Evolutionary conservation across 768 basidiomycete species (phyloP), one percentile per base, ranked within the genome.

Genomic region (Rhodotorula diobovata): DNA sequence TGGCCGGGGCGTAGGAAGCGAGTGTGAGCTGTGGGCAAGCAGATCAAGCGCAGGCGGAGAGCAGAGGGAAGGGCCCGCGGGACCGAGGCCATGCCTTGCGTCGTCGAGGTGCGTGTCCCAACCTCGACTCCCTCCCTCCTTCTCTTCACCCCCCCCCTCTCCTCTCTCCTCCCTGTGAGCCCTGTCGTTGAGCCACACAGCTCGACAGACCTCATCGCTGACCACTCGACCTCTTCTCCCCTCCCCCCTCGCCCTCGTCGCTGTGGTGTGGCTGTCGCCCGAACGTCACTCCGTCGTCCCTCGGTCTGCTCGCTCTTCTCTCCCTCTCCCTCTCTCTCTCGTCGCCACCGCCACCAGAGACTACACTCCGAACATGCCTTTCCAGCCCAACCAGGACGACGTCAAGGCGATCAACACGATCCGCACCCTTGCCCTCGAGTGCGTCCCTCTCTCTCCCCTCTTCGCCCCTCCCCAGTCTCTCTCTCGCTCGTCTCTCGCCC

Each of bases 381-480:
- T 73, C 66, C 60, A 58, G 39, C 62, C 71, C 50, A 68, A 66
- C 67, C 59, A 76, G 56, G 61, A 70, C 48, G 77, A 78, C 67
- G 41, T 71, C 43, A 67, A 68, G 62, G 75, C 73, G 58, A 68
- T 78, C 68, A 72, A 75, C 68, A 78, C 77, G 45, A 78, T 78
- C 76, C 68, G 77, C 48, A 76, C 76, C 34, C 70, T 78, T 21
- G 76, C 73, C 45, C 74, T 75, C 51, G 74, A 75, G 74, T 75
- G 45, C 37, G 74, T 66, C 20, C 15, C 28, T 12, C 15, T 37
- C 25, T 25, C 37, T 20, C 14, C 18, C 48, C 39, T 12, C 54
- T 4, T 55, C 23, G 32, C n/a, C 60, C 18, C 23, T 14, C 14
- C 41, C 39, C 14, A 7, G 39, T 39, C 41, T n/a, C 41, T 12